Conservation (phyloP, 495 filamentous ascomycete genomes). For the Talaromyces wortmannii region DNA sequence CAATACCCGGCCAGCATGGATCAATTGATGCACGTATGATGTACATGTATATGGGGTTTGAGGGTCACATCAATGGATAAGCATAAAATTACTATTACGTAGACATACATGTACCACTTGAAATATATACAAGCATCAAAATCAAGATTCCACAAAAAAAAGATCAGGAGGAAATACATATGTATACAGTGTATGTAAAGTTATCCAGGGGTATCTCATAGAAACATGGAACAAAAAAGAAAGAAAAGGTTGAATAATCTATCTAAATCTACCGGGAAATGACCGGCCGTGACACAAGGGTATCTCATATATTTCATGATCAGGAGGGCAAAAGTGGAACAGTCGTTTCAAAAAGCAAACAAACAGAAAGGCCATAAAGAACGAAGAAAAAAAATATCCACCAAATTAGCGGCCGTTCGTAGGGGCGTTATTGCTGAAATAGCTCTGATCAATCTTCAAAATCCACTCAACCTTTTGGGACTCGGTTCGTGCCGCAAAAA, state of each 20-base stretch:
- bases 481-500: conserved; percentile 85
- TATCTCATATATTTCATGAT: background rate
- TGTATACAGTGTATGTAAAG: background rate
- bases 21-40: no score
- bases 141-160: background rate
- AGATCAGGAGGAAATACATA: background rate
- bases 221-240: background rate
- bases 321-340: background rate
- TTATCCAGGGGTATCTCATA: background rate
- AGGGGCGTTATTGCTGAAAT: conserved; percentile 33
- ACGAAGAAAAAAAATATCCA: background rate
- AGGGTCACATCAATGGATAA: no score
- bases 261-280: background rate
- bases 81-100: no score
- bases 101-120: no score
- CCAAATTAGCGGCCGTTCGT: background rate
- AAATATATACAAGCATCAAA: no score
- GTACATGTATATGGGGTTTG: no score
- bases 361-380: conserved; percentile 9
- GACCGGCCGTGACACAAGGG: background rate
- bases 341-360: background rate
- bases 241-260: background rate
- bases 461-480: conserved; percentile 94
- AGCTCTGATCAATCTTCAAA: conserved; percentile 62
- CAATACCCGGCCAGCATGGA: no score